Percentiles rank a stretch among this genome's conserved stretches.
Conservation (phyloP, 371 early-diverging fungal genomes). For the Saksenaea vasiformis region DNA sequence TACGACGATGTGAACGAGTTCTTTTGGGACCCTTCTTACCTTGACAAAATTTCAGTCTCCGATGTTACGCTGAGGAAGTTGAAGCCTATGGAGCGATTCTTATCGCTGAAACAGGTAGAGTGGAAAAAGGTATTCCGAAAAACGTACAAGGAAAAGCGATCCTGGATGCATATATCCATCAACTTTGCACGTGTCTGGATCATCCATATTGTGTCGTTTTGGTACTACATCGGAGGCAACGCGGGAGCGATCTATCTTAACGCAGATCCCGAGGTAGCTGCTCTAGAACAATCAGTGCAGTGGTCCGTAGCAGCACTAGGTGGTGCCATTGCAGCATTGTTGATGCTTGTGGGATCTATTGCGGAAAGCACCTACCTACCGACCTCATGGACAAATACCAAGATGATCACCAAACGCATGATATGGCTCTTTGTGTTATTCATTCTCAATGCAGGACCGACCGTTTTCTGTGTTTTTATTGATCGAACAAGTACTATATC, state of each 20-base stretch:
- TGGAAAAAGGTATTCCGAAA: slow-evolving; percentile 77
- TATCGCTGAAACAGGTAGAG: slow-evolving; percentile 57
- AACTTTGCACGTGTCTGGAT: slow-evolving; percentile 89
- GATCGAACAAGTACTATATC: slow-evolving; percentile 43
- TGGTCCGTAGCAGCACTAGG: slow-evolving; percentile 70
- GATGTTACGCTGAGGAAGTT: slow-evolving; percentile 58
- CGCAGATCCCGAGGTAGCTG: slow-evolving; percentile 21
- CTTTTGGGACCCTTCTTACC: slow-evolving; percentile 75
- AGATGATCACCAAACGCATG: slow-evolving; percentile 65
- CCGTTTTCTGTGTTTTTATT: slow-evolving; percentile 57
- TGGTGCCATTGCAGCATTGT: slow-evolving; percentile 66
- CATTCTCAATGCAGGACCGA: slow-evolving; percentile 65
- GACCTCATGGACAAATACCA: slow-evolving; percentile 53
- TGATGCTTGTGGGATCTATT: slow-evolving; percentile 65
- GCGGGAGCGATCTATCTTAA: slow-evolving; percentile 61
- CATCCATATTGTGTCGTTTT: slow-evolving; percentile 78
- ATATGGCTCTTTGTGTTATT: slow-evolving; percentile 59
- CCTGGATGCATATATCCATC: slow-evolving; percentile 78
- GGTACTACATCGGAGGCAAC: slow-evolving; percentile 76
- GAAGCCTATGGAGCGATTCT: slow-evolving; percentile 62
- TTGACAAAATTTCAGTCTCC: slow-evolving; percentile 57
- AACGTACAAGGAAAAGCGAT: slow-evolving; percentile 84
- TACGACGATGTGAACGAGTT: slow-evolving; percentile 89
- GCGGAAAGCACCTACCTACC: slow-evolving; percentile 76
- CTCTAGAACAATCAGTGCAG: slow-evolving; percentile 45